phyloP scores from a whole-genome alignment of 2,329 filamentous ascomycete genomes.

The Epicoccum nigrum region DNA sequence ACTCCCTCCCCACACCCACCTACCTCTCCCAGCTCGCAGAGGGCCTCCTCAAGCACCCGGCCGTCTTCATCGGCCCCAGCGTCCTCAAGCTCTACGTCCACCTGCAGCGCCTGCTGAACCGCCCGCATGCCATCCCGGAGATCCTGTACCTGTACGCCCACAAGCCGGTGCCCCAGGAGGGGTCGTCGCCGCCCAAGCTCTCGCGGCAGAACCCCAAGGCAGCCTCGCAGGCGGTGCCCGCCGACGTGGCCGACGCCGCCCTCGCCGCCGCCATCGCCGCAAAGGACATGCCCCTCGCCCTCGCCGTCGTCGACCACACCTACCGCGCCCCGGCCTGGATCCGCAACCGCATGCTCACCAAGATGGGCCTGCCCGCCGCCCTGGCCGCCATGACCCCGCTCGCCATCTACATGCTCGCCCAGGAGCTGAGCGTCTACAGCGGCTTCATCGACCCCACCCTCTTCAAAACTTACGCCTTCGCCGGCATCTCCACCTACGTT shows the following conservation, averaged over 20 bases:
- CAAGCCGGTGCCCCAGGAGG: slow-evolving; percentile 74
- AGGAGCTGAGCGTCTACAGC: slow-evolving; percentile 70
- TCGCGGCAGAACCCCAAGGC: slow-evolving; percentile 67
- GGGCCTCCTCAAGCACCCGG: slow-evolving; percentile 72
- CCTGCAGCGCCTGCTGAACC: slow-evolving; percentile 74
- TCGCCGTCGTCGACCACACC: slow-evolving; percentile 74
- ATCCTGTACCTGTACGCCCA: slow-evolving; percentile 82
- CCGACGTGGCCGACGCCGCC: slow-evolving; percentile 72
- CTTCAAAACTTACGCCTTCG: slow-evolving; percentile 79
- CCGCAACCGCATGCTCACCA: slow-evolving; percentile 70
- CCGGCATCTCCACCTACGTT: slow-evolving; percentile 82
- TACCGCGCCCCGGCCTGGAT: slow-evolving; percentile 71
- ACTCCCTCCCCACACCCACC: slow-evolving; percentile 37
- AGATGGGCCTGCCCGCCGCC: slow-evolving; percentile 65
- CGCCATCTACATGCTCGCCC: slow-evolving; percentile 73
- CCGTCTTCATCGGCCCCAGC: slow-evolving; percentile 78
- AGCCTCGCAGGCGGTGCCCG: slow-evolving; percentile 73
- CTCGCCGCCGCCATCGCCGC: slow-evolving; percentile 79
- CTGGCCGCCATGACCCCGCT: slow-evolving; percentile 65
- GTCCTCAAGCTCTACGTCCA: slow-evolving; percentile 77
- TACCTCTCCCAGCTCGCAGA: slow-evolving; percentile 65
- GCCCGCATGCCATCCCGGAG: slow-evolving; percentile 76
- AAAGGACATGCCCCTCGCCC: slow-evolving; percentile 76
- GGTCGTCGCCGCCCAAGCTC: slow-evolving; percentile 55
- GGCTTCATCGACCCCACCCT: slow-evolving; percentile 75